Conservation (phyloP, 768 basidiomycete species). For the Boletus subcaerulescens region DNA sequence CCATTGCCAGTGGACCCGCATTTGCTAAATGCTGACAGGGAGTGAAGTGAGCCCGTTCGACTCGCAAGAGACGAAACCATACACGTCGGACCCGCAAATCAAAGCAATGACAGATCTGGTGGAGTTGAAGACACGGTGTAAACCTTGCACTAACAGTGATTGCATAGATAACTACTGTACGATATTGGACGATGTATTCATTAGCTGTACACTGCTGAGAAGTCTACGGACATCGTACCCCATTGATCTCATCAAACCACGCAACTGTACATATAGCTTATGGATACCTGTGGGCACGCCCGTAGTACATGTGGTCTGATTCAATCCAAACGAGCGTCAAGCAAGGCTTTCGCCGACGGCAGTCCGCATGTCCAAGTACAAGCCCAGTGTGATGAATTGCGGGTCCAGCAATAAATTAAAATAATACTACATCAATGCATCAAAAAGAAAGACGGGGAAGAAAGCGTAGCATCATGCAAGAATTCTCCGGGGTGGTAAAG, state of each 20-base stretch:
- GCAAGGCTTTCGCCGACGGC: no score
- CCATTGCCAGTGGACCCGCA: no score
- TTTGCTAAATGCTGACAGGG: conserved; percentile 76
- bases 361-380: no score
- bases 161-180: conserved; percentile 83
- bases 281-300: no score
- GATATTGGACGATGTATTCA: conserved; percentile 95
- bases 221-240: conserved; percentile 94
- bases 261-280: no score
- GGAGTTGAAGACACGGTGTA: conserved; percentile 29
- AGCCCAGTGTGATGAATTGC: neutral
- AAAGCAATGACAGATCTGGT: conserved; percentile 98
- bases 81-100: conserved; percentile 91
- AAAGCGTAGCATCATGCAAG: conserved; percentile 5
- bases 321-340: no score
- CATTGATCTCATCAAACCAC: conserved; percentile 96
- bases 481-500: conserved; percentile 34
- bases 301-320: no score
- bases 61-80: conserved; percentile 99
- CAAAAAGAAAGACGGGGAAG: neutral
- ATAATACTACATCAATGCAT: conserved; percentile 3
- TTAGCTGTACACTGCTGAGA: conserved; percentile 91
- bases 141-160: neutral
- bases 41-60: conserved; percentile 99
- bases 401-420: neutral